Evolutionary conservation across 768 basidiomycete genomes (phyloP).

Genomic region (Coprinopsis strossmayeri): DNA sequence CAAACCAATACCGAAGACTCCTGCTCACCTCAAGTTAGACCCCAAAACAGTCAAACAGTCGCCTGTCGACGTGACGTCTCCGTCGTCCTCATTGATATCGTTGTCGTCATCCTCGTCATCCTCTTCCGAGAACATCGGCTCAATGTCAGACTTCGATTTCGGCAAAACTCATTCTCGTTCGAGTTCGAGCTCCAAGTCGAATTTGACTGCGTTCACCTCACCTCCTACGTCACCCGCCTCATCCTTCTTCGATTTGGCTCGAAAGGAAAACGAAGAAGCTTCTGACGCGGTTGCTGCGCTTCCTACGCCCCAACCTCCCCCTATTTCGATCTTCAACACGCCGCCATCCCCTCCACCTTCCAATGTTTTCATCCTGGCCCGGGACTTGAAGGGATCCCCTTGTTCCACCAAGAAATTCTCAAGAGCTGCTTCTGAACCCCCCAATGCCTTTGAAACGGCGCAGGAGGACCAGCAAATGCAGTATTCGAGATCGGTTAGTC

Average conservation of each 20-base stretch:
- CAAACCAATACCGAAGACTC: neutral
- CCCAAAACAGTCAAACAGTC: neutral
- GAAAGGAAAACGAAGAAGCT: neutral
- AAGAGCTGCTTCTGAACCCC: neutral
- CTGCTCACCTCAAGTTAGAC: neutral
- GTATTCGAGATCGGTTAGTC: conserved; percentile 2
- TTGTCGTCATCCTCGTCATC: conserved; percentile 3
- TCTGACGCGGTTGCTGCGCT: neutral
- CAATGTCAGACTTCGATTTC: conserved; percentile 2
- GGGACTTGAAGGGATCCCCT: neutral
- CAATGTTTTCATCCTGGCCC: neutral
- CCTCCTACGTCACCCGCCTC: conserved; percentile 8
- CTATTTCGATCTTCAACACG: conserved; percentile 2
- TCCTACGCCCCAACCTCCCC: neutral
- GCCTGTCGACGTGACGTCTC: neutral
- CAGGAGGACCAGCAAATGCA: neutral
- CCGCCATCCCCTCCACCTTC: neutral
- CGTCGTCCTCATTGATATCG: conserved; percentile 7
- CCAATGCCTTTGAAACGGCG: neutral
- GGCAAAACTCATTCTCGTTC: conserved; percentile 3
- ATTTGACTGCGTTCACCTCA: conserved; percentile 6
- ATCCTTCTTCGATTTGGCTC: conserved; percentile 6
- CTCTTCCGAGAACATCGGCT: conserved; percentile 6
- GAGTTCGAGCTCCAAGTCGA: conserved; percentile 9
- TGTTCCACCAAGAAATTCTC: neutral